phyloP scores from a whole-genome alignment of 2,329 filamentous ascomycete genomes.

The Chaetomiaceae sp. region DNA sequence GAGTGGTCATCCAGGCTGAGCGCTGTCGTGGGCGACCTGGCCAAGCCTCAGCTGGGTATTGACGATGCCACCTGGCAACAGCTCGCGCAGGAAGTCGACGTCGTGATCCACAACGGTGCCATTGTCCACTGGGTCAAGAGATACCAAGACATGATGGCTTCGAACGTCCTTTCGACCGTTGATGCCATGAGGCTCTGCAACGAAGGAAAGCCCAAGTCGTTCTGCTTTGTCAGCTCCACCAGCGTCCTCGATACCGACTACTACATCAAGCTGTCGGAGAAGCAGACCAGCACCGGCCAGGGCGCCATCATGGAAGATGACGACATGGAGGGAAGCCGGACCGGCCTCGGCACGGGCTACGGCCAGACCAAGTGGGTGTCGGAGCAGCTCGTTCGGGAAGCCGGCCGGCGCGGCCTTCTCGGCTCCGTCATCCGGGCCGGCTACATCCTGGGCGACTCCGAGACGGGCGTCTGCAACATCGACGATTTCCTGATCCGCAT shows the following conservation, averaged over 20 bases:
- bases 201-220: constrained; percentile 71
- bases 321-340: constrained; percentile 70
- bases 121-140: constrained; percentile 75
- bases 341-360: constrained; percentile 78
- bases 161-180: constrained; percentile 79
- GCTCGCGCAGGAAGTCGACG: constrained; percentile 63
- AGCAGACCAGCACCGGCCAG: constrained; percentile 56
- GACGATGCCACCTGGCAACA: constrained; percentile 59
- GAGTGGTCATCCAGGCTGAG: constrained; percentile 62
- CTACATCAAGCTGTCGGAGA: constrained; percentile 69
- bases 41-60: constrained; percentile 70
- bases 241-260: constrained; percentile 76
- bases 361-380: constrained; percentile 82
- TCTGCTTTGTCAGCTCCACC: constrained; percentile 80
- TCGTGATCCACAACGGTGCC: constrained; percentile 79
- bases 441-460: constrained; percentile 73
- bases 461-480: constrained; percentile 67
- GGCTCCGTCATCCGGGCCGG: constrained; percentile 78
- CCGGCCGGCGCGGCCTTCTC: constrained; percentile 68
- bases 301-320: constrained; percentile 69
- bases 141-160: constrained; percentile 65
- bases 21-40: constrained; percentile 69
- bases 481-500: constrained; percentile 90
- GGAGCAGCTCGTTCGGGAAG: constrained; percentile 68
- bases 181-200: constrained; percentile 72